Evolutionary conservation across 2,329 filamentous ascomycete genomes (phyloP).

Genomic region (Microdochium bolleyi): DNA sequence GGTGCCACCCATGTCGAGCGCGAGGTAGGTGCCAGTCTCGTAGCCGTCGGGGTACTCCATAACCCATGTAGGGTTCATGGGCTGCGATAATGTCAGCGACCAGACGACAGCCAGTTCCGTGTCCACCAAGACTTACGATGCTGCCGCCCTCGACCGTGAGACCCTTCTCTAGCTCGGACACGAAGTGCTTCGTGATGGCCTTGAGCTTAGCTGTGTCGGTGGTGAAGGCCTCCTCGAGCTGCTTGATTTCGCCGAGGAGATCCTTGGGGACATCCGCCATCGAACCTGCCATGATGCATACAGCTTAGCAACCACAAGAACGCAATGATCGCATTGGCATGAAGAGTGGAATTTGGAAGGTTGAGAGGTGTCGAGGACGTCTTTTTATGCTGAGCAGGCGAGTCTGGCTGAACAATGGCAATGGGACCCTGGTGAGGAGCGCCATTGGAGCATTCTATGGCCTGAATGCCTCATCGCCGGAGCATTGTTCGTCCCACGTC

Average conservation of each 20-base stretch:
- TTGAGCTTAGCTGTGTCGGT: conserved; percentile 76
- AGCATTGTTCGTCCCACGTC: too few relatives aligned
- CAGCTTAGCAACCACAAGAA: background rate
- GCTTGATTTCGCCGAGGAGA: conserved; percentile 70
- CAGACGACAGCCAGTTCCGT: conserved; percentile 4
- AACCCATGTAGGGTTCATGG: conserved; percentile 98
- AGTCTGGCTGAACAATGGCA: too few relatives aligned
- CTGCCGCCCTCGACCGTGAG: conserved; percentile 81
- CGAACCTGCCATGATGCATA: conserved; percentile 51
- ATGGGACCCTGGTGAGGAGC: too few relatives aligned
- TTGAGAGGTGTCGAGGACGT: too few relatives aligned
- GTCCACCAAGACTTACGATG: conserved; percentile 59
- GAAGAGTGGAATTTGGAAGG: too few relatives aligned
- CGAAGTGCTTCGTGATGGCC: conserved; percentile 82
- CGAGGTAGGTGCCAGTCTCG: conserved; percentile 81
- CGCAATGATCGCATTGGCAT: too few relatives aligned
- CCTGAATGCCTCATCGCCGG: background rate
- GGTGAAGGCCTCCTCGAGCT: conserved; percentile 76
- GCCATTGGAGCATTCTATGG: background rate
- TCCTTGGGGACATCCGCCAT: conserved; percentile 86
- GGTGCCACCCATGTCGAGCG: conserved; percentile 93
- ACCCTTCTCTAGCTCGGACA: conserved; percentile 80
- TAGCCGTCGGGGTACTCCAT: conserved; percentile 81
- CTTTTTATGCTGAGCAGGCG: too few relatives aligned
- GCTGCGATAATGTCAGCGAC: conserved; percentile 38